These are phyloP conservation scores for Lineolata rhizophorae DNA, from an alignment of 495 filamentous ascomycete species.

Conservation along the genomic window DNA sequence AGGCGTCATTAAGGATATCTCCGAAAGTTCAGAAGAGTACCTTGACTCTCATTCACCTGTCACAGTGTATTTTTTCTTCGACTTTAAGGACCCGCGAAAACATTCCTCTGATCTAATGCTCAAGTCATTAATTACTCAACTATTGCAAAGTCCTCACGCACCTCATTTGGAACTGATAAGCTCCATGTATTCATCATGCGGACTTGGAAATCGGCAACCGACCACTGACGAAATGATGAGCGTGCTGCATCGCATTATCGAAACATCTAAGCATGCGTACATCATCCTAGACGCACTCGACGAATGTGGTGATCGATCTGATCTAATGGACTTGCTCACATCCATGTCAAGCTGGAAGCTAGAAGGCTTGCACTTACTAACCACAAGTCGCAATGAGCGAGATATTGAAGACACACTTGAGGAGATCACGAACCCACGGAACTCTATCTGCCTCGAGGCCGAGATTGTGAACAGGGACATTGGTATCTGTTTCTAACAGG, in stretches of 20 bases:
- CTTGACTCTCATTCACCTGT: too few relatives aligned
- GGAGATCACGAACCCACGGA: background rate
- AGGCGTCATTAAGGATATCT: constrained; percentile 2
- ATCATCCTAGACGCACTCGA: constrained; percentile 10
- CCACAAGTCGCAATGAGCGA: constrained; percentile 8
- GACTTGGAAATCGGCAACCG: constrained; percentile 5
- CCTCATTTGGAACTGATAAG: too few relatives aligned
- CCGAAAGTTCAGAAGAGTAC: background rate
- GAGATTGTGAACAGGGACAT: constrained; percentile 8
- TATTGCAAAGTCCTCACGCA: constrained; percentile 3
- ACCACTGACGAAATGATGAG: constrained; percentile 2
- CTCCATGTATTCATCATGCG: constrained; percentile 4
- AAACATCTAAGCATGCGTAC: constrained; percentile 3
- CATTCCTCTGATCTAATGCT: constrained; percentile 2
- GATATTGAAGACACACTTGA: constrained; percentile 7
- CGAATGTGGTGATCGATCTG: constrained; percentile 5
- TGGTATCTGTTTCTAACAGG: constrained; percentile 4
- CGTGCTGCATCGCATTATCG: constrained; percentile 2
- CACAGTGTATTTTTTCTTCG: constrained; percentile 4
- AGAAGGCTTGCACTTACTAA: constrained; percentile 5
- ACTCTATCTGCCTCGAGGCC: constrained; percentile 5
- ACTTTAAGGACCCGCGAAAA: constrained; percentile 3
- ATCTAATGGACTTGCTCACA: constrained; percentile 5
- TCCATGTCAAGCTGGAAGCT: constrained; percentile 3
- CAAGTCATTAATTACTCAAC: constrained; percentile 6